Conservation (phyloP, 495 filamentous ascomycete genomes). For the Cladorrhinum samala region DNA sequence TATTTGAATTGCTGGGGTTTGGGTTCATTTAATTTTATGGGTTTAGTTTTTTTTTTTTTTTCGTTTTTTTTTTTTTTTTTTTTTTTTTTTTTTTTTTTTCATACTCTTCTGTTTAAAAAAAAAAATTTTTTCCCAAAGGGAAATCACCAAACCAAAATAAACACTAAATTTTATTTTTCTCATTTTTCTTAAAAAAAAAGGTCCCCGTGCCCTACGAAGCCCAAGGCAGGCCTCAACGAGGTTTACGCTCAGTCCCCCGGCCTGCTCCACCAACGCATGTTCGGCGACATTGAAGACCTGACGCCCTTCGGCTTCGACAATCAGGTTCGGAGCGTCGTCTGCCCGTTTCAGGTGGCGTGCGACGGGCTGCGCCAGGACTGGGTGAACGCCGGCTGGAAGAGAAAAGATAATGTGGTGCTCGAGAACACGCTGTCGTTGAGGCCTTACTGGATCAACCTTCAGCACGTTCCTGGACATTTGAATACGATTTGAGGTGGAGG, state of each 20-base stretch:
- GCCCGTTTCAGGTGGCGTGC: conserved; percentile 2
- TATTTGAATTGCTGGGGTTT: no score
- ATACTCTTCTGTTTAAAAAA: no score
- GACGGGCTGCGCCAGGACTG: neutral
- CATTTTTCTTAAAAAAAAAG: neutral
- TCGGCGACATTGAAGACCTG: conserved; percentile 1
- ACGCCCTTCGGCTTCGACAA: conserved; percentile 5
- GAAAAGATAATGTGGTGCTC: neutral
- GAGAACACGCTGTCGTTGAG: neutral
- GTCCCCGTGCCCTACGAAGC: neutral
- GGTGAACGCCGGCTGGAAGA: neutral
- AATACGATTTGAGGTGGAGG: neutral
- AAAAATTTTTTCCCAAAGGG: no score
- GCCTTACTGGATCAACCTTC: neutral
- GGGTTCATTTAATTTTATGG: no score
- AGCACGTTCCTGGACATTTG: neutral
- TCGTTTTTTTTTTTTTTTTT: no score
- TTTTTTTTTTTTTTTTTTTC: no score
- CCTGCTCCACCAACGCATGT: conserved; percentile 8
- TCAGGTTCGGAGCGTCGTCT: conserved; percentile 10
- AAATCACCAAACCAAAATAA: no score
- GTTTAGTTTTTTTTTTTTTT: no score
- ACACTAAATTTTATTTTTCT: neutral
- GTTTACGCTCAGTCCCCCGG: neutral
- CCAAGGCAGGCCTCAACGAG: neutral